Evolutionary conservation across 139 green algal species (phyloP), one percentile per base, ranked within the genome.

Genomic region (Spirogloea muscicola): DNA sequence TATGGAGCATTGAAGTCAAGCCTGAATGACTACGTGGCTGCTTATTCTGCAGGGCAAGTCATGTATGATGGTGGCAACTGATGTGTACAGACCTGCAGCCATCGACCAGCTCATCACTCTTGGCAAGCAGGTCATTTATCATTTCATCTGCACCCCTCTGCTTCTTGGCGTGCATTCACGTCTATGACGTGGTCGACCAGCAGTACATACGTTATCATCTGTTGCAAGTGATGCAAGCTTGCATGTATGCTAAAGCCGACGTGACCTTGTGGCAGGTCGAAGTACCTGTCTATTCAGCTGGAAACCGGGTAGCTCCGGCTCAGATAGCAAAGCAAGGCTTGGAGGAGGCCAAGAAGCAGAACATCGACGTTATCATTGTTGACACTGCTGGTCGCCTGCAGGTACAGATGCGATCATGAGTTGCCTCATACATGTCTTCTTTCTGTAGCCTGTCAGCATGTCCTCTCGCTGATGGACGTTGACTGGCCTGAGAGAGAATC

Each of bases 321-420:
- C 64, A 86, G 9, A 84, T 89, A 43, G 84, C 82, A 39, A 60
- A 39, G 55, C 49, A 80, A 51, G 93, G 90, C 1, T 61, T 96
- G 58, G 86, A 79, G 44, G 86, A 94, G 81, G 94, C 80, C 2
- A 87, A 83, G 44, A 39, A 70, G 25, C 73, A 42, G 6, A 39
- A 42, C 18, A 42, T 83, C 43, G 94, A 98, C 58, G 86, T 85
- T 0, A 81, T 99, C 31, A 97, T 98, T 72, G 84, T 99, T 0
- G 94, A 99, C 86, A 98, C 94, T 10, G 93, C 94, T 1, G 94
- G 94, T 0, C 87, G 94, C 3, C 85, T 98, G 69, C 74, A 81
- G 74, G 74, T 69, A 33, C n/a, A n/a, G n/a, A n/a, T n/a, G n/a
- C n/a, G n/a, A n/a, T n/a, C n/a, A n/a, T n/a, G n/a, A n/a, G n/a